Base-by-base conservation (phyloP, 2,329 filamentous ascomycete genomes). In the Colletotrichum gigasporum region DNA sequence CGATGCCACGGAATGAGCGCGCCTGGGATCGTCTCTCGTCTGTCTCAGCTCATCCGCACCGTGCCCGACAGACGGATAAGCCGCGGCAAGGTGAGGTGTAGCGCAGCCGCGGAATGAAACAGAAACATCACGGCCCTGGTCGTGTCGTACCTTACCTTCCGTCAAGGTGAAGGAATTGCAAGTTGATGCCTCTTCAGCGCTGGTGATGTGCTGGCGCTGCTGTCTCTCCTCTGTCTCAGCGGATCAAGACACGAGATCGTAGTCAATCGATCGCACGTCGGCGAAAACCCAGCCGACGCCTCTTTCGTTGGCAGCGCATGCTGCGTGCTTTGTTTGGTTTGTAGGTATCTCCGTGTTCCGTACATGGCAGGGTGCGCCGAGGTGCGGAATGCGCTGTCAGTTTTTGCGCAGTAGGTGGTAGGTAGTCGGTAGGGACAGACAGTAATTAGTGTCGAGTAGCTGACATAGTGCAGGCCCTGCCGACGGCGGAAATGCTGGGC, bases 191-290 rank as follows among this genome's bases (percentile, higher is more conserved):
- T 48, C 59, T 55, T 61, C 55, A 24, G 44, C 28, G 11, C 14
- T 55, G 50, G 37, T 51, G 45, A 26, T 45, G 56, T 56, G 61
- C n/a, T n/a, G n/a, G n/a, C n/a, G n/a, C n/a, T n/a, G n/a, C n/a
- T 64, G 61, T 64, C 61, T 64, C 61, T 64, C 61, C 56, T 55
- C 44, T 64, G 61, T 64, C 61, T 64, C 48, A 51, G 61, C 18
- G 55, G 56, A 64, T 61, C 56, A 54, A 45, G 50, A 54, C 56
- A 32, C n/a, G n/a, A 64, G 61, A 64, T 64, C 56, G 61, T 39
- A 22, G 12, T n/a, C n/a, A 56, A 24, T 30, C n/a, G 61, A 54
- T 61, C 56, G 47, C 61, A 61, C 54, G 28, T 61, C 61, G 61
- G 61, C 61, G 61, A 55, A 59, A 50, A 56, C 61, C 61, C 61